Conservation (phyloP, 495 filamentous ascomycete genomes). For the Apodospora peruviana region DNA sequence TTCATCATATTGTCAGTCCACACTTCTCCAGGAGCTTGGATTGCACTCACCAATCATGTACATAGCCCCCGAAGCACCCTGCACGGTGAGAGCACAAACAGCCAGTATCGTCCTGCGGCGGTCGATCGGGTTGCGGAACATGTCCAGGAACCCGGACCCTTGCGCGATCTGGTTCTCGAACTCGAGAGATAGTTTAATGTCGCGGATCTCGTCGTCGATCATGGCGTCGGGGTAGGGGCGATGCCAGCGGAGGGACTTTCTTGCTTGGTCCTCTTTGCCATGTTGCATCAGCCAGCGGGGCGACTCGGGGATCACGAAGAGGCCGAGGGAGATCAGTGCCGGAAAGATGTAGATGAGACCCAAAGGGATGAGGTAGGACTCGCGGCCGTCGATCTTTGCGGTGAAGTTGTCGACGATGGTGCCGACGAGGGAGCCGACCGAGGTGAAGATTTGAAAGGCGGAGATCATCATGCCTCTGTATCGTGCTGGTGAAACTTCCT, state of each 20-base stretch:
- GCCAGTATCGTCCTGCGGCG: slow-evolving; percentile 41
- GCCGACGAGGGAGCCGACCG: slow-evolving; percentile 41
- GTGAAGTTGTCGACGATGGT: slow-evolving; percentile 55
- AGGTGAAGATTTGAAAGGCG: slow-evolving; percentile 29
- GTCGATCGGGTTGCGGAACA: slow-evolving; percentile 46
- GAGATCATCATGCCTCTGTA: slow-evolving; percentile 42
- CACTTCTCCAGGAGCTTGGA: too few relatives aligned
- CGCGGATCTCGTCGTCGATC: slow-evolving; percentile 40
- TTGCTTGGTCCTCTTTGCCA: slow-evolving; percentile 39
- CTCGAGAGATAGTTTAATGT: slow-evolving; percentile 44
- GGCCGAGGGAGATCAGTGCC: slow-evolving; percentile 36
- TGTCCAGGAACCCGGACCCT: slow-evolving; percentile 39
- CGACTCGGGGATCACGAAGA: slow-evolving; percentile 56
- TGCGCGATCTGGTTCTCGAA: slow-evolving; percentile 35
- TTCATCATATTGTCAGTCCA: too few relatives aligned
- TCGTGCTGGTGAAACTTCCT: slow-evolving; percentile 42
- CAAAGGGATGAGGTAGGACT: slow-evolving; percentile 50
- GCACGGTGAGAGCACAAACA: slow-evolving; percentile 42
- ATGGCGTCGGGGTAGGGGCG: slow-evolving; percentile 33
- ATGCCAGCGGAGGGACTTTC: slow-evolving; percentile 37
- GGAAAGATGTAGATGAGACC: slow-evolving; percentile 51
- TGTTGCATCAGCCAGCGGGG: slow-evolving; percentile 54
- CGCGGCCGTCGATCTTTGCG: slow-evolving; percentile 31
- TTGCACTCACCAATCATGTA: slow-evolving; percentile 44
- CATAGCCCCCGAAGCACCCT: slow-evolving; percentile 55